phyloP scores from a whole-genome alignment of 2,329 filamentous ascomycete genomes.

The Stagonosporopsis tanaceti region DNA sequence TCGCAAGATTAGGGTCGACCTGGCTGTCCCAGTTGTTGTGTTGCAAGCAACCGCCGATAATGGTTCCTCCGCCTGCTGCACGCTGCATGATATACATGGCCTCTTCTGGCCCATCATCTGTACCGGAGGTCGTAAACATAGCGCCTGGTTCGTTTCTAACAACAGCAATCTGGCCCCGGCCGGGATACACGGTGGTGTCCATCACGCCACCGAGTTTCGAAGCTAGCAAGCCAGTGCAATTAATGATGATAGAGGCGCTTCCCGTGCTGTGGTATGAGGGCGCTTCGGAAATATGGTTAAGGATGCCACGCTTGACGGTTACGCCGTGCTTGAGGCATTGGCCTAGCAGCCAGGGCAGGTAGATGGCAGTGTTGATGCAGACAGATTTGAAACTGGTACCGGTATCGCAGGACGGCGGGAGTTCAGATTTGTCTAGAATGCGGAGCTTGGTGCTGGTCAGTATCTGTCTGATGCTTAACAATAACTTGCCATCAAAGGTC shows the following conservation, averaged over 20 bases:
- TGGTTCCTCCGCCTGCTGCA: slow-evolving; percentile 76
- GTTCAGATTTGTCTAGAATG: slow-evolving; percentile 61
- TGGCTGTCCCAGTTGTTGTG: slow-evolving; percentile 80
- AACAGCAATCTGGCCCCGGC: slow-evolving; percentile 82
- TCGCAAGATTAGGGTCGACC: slow-evolving; percentile 79
- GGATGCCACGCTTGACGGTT: slow-evolving; percentile 56
- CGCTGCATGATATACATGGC: slow-evolving; percentile 83
- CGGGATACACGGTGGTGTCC: slow-evolving; percentile 76
- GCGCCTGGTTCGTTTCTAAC: slow-evolving; percentile 78
- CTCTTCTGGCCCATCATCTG: slow-evolving; percentile 76
- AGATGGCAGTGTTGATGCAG: slow-evolving; percentile 90
- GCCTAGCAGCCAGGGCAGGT: slow-evolving; percentile 84
- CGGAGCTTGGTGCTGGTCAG: slow-evolving; percentile 60
- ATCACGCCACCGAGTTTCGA: slow-evolving; percentile 80
- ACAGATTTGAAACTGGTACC: slow-evolving; percentile 82
- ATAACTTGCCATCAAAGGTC: not conserved
- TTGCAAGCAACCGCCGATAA: slow-evolving; percentile 87
- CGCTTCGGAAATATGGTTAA: slow-evolving; percentile 76
- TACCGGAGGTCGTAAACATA: slow-evolving; percentile 76
- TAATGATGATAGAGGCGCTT: slow-evolving; percentile 75
- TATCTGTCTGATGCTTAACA: not conserved
- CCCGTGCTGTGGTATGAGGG: slow-evolving; percentile 64
- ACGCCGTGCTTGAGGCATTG: slow-evolving; percentile 80
- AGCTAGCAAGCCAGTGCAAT: slow-evolving; percentile 83
- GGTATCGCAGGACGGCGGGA: slow-evolving; percentile 72